Evolutionary conservation across 352 stramenopile species (phyloP).

Genomic region (Pythium folliculosum): DNA sequence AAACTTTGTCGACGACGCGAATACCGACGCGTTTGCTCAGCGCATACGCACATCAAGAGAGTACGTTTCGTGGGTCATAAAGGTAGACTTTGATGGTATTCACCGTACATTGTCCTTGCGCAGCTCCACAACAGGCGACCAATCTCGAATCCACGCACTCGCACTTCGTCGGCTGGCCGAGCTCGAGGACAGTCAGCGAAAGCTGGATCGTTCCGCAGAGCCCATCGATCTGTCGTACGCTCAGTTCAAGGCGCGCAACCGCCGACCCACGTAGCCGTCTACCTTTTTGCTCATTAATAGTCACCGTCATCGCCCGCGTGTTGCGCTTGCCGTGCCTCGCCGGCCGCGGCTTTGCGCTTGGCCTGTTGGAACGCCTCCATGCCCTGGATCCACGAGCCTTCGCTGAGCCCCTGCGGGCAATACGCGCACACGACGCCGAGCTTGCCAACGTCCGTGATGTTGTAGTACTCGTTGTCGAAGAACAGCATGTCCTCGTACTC

Average conservation of each 20-base stretch:
- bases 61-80: neutral
- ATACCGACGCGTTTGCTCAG: slow-evolving; percentile 5
- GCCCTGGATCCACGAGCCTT: slow-evolving; percentile 63
- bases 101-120: neutral
- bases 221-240: slow-evolving; percentile 13
- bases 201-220: neutral
- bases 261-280: neutral
- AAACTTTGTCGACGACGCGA: slow-evolving; percentile 10
- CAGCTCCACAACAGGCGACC: slow-evolving; percentile 15
- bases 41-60: slow-evolving; percentile 1
- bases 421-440: slow-evolving; percentile 81
- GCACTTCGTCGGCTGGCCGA: slow-evolving; percentile 4
- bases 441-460: slow-evolving; percentile 65
- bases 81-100: neutral
- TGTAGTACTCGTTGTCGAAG: slow-evolving; percentile 93
- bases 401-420: slow-evolving; percentile 74
- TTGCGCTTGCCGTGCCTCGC: neutral
- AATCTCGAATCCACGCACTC: slow-evolving; percentile 2
- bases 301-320: slow-evolving; percentile 8
- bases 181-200: neutral
- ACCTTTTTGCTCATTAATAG: slow-evolving; percentile 7
- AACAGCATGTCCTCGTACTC: slow-evolving; percentile 96
- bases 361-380: slow-evolving; percentile 69
- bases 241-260: slow-evolving; percentile 9
- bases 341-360: slow-evolving; percentile 31